Base-by-base conservation (phyloP, 208 protist species). In the Plasmodiophora brassicae region DNA sequence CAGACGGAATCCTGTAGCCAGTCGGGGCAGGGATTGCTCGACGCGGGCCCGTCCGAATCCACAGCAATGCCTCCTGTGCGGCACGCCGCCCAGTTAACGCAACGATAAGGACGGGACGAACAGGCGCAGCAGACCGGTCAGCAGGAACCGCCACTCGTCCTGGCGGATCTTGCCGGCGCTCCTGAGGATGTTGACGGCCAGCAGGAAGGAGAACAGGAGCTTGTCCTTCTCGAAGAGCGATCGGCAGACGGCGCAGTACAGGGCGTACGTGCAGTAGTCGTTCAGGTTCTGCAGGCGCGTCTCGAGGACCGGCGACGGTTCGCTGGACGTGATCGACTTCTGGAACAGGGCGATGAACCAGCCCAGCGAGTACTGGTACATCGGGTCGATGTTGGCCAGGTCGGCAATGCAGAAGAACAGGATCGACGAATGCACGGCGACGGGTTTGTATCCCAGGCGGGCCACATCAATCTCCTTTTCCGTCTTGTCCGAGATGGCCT, bases 311-410 rank as follows among this genome's bases (percentile, higher is more conserved):
- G 87, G 50, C 0, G 46, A 43, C 28, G 85, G 71, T 46, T 85
- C 45, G 1, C 84, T 89, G 53, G 89, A 83, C 43, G 72, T 89
- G 54, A 93, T 89, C 1, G 90, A 85, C 8, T 60, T 94, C 87
- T 96, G 94, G 91, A 98, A 99, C 1, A 98, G 93, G 38, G 94
- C 90, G 71, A 98, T 97, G 93, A 98, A 99, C 39, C 96, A 96
- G 84, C 97, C 94, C 5, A 99, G 92, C 39, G 97, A 96, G 90
- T 98, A 99, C 65, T 93, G 92, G 83, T 93, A 93, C 92, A 93
- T 93, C 0, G 90, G 88, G 53, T 93, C 91, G 57, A 93, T 90
- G 53, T 88, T 87, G 0, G 83, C 86, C 14, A 93, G 83, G n/a
- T 60, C 45, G 44, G 90, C 35, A n/a, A 92, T 87, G 45, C 32